A percentile compares a stretch with the other conserved stretches of the same genome.
phyloP scores from a whole-genome alignment of 1,139 yeast species.

The Trichomonascaceae sp. region DNA sequence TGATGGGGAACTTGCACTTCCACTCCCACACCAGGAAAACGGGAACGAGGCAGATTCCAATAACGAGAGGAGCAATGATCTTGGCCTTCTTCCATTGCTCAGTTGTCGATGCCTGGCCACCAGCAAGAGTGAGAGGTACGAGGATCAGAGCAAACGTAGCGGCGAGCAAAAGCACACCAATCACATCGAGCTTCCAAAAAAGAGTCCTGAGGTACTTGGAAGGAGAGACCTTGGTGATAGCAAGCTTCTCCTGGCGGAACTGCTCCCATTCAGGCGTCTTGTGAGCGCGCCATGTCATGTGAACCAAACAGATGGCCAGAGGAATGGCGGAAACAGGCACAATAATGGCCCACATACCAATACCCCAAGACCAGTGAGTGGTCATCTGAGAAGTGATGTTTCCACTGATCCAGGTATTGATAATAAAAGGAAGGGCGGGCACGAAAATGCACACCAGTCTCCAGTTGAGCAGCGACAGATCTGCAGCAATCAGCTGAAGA shows the following conservation, averaged over 20 bases:
- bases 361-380: constrained; percentile 52
- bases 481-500: constrained; percentile 47
- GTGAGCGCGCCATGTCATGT: constrained; percentile 44
- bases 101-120: constrained; percentile 39
- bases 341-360: constrained; percentile 72
- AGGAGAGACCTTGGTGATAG: constrained; percentile 18
- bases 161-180: constrained; percentile 39
- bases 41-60: constrained; percentile 49
- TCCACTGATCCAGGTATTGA: constrained; percentile 69
- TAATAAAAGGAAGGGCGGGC: constrained; percentile 58
- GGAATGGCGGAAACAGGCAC: constrained; percentile 55
- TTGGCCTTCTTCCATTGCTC: constrained; percentile 46
- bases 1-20: constrained; percentile 37
- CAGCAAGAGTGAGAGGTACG: constrained; percentile 43
- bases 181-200: constrained; percentile 39
- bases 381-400: constrained; percentile 33
- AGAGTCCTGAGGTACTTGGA: constrained; percentile 19
- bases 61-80: constrained; percentile 49
- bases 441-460: constrained; percentile 48
- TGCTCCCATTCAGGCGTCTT: constrained; percentile 35
- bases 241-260: constrained; percentile 19
- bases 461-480: constrained; percentile 57
- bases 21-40: constrained; percentile 43
- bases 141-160: constrained; percentile 41
- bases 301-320: constrained; percentile 37